Percentiles rank a stretch among this genome's conserved stretches.
Conservation (phyloP, 805 yeast species). For the Crinitomyces ghanaensis region DNA sequence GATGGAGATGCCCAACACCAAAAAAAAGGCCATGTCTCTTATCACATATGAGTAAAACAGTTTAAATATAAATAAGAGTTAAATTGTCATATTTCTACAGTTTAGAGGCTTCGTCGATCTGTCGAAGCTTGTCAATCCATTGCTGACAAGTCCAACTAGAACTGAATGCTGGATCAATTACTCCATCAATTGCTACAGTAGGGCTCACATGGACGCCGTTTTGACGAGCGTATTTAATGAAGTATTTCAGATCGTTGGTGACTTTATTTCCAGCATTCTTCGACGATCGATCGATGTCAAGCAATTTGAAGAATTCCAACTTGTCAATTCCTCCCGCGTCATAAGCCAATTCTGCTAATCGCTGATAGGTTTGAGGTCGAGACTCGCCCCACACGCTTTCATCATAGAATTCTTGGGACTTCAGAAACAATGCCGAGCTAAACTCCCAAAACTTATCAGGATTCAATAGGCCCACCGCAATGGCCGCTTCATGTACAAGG, state of each 20-base stretch:
- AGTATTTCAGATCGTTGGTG: constrained; percentile 57
- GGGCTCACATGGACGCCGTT: constrained; percentile 82
- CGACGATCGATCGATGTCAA: constrained; percentile 27
- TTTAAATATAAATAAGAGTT: too few species aligned
- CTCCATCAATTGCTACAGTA: constrained; percentile 61
- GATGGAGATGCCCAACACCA: too few species aligned
- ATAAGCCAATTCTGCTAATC: constrained; percentile 40
- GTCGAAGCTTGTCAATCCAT: constrained; percentile 24
- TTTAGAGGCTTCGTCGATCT: constrained; percentile 6
- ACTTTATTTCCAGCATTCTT: constrained; percentile 49
- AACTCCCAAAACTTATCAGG: constrained; percentile 49
- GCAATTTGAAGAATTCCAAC: constrained; percentile 26
- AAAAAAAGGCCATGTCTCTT: too few species aligned
- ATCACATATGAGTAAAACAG: too few species aligned
- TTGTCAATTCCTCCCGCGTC: constrained; percentile 30
- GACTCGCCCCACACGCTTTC: constrained; percentile 41
- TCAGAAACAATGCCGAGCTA: constrained; percentile 43
- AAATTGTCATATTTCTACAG: constrained; percentile 4
- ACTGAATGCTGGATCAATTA: constrained; percentile 44
- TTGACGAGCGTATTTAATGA: constrained; percentile 61
- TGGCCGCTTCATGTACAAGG: constrained; percentile 54
- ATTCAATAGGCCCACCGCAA: constrained; percentile 49
- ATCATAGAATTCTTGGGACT: constrained; percentile 49
- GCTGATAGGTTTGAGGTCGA: constrained; percentile 44
- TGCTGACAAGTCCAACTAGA: constrained; percentile 46